These are phyloP conservation scores for Trichoderma reesei DNA, from an alignment of 495 filamentous ascomycete genomes.

Conservation along the genomic window DNA sequence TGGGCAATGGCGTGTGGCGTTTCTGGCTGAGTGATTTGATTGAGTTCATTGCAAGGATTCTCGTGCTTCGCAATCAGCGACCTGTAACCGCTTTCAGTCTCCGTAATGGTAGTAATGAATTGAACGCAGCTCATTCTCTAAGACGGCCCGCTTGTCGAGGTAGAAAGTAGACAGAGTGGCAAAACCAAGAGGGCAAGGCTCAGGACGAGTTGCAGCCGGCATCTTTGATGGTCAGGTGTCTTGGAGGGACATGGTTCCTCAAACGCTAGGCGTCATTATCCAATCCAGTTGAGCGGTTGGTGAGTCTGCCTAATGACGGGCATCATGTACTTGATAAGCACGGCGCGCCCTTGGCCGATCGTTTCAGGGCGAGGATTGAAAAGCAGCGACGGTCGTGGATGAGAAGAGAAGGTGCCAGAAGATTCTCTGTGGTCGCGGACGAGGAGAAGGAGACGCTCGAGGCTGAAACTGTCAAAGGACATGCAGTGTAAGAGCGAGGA, in stretches of 20 bases:
- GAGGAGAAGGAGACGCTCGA: neutral
- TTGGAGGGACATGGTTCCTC: neutral
- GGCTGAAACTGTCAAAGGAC: too few relatives aligned
- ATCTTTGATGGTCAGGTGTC: neutral
- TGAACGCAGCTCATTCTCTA: neutral
- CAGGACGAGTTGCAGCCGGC: neutral
- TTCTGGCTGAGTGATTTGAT: neutral
- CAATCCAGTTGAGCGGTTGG: neutral
- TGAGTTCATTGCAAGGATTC: neutral
- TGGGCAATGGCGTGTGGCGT: neutral
- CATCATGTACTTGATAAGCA: neutral
- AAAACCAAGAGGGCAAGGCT: neutral
- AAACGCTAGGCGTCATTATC: conserved; percentile 4
- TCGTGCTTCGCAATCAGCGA: neutral
- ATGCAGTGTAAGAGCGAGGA: neutral
- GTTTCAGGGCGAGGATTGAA: neutral
- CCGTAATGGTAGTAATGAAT: neutral
- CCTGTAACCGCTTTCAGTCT: neutral
- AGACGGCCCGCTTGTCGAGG: neutral
- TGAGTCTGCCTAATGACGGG: conserved; percentile 6
- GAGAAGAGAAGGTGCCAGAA: neutral
- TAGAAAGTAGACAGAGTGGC: conserved; percentile 5
- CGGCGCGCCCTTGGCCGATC: conserved; percentile 1
- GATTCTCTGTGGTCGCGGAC: neutral
- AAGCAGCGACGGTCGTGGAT: neutral